Evolutionary conservation across 2,329 filamentous ascomycete genomes (phyloP), one percentile per base, ranked within the genome.

Genomic region (Cladophialophora bantiana): DNA sequence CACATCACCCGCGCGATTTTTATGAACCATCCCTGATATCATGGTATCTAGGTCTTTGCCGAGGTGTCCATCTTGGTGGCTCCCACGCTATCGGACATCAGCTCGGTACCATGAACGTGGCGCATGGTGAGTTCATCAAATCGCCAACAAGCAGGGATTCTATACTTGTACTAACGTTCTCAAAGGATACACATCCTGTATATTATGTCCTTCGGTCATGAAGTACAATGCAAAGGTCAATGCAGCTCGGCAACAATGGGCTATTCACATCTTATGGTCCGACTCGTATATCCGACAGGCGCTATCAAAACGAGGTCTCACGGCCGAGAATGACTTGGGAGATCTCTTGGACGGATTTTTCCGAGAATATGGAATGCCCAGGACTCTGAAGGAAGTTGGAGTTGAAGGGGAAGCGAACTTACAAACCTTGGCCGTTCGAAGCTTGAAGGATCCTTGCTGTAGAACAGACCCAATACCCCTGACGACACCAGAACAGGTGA

Each of bases 351-450:
- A 68, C 42, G 68, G 36, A 7, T 20, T 68, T 5, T 62, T 71
- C 36, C 61, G 62, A n/a, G 62, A 70, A 32, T 55, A 68, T 36
- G 68, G 64, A 2, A 71, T 71, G 68, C 68, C 68, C 34, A 52
- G 64, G 38, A 64, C 64, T 3, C 34, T 71, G 40, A 70, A 55
- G 35, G 68, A 71, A n/a, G 67, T 71, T 0, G 65, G 62, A 13
- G 60, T 71, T 31, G 57, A 61, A 38, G 69, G 68, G 5, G 40
- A 62, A 18, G 61, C 66, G 7, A 68, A 34, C 45, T 60, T 70
- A 15, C 4, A 55, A 48, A 18, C 15, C 13, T 55, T 71, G 35
- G 69, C 69, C 10, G 48, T n/a, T 31, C 68, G 64, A 34, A 62
- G 69, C 45, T 38, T 71, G 38, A 53, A 68, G 31, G 56, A 59